phyloP scores from a whole-genome alignment of 176 grass and related monocot genomes.

The Chrysopogon serrulatus region DNA sequence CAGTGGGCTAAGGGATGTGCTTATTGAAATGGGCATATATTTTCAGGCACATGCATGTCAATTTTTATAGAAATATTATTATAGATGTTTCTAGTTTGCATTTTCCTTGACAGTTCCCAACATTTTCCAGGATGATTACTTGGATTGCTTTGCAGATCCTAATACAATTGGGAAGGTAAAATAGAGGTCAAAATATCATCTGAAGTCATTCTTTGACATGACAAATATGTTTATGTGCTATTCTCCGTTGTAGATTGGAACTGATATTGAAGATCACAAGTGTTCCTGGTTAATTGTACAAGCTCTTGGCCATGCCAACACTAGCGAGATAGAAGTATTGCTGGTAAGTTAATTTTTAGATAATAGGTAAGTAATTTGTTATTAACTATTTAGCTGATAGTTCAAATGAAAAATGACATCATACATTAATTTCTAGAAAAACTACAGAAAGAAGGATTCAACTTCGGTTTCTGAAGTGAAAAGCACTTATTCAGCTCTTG shows the following conservation, averaged over 20 bases:
- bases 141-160: constrained; percentile 35
- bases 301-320: constrained; percentile 17
- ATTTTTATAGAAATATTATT: neutral
- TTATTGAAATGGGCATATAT: constrained; percentile 58
- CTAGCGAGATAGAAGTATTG: constrained; percentile 14
- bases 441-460: constrained; percentile 30
- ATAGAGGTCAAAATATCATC: neutral
- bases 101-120: neutral
- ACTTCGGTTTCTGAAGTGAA: constrained; percentile 25
- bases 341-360: too few species aligned
- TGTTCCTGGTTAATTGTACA: constrained; percentile 44
- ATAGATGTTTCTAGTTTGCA: neutral
- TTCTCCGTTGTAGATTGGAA: constrained; percentile 20
- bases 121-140: constrained; percentile 23
- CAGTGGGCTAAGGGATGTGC: constrained; percentile 34
- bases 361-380: neutral
- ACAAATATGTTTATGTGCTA: neutral
- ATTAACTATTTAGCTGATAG: neutral
- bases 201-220: neutral
- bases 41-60: constrained; percentile 21
- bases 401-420: neutral
- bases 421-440: constrained; percentile 4
- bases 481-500: constrained; percentile 1
- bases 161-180: constrained; percentile 30
- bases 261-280: constrained; percentile 39